A percentile compares a stretch with the other conserved stretches of the same genome.
phyloP scores from a whole-genome alignment of 352 stramenopile species.

The Phytophthora sojae region DNA sequence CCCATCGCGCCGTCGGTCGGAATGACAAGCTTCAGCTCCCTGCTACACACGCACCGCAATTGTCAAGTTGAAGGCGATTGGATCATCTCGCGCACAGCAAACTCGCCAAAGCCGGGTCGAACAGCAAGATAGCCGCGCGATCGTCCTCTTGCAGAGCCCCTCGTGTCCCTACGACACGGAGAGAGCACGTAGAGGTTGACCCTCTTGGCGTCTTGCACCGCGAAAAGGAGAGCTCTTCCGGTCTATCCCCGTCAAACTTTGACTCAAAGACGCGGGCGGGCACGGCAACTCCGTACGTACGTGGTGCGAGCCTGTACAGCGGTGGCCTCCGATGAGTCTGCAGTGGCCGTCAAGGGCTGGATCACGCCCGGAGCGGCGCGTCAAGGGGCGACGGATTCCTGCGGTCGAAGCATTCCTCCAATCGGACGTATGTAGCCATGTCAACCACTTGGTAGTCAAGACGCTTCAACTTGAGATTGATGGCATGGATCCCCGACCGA shows the following conservation, averaged over 20 bases:
- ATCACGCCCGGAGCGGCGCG: no score
- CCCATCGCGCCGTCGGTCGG: conserved; percentile 22
- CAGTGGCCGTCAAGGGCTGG: not conserved
- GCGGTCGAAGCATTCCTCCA: no score
- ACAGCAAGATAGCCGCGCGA: conserved; percentile 23
- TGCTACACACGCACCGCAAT: conserved; percentile 12
- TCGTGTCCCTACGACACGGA: conserved; percentile 13
- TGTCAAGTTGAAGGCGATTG: conserved; percentile 20
- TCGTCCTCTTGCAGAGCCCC: conserved; percentile 24
- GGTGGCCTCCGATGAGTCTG: not conserved
- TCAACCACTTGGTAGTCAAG: no score
- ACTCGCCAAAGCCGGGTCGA: conserved; percentile 19
- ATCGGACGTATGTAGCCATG: no score
- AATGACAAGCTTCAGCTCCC: conserved; percentile 13
- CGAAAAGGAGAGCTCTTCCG: conserved; percentile 10
- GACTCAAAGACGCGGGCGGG: not conserved
- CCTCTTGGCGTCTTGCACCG: not conserved
- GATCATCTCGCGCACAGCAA: conserved; percentile 20
- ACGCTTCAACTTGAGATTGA: no score
- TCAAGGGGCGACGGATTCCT: no score
- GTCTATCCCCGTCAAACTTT: conserved; percentile 2
- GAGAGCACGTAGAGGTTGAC: conserved; percentile 17
- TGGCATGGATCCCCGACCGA: no score
- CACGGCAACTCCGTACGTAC: conserved; percentile 9
- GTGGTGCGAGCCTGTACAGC: conserved; percentile 6